Evolutionary conservation across 148 eudicot genomes (phyloP), one percentile per base, ranked within the genome.

Genomic region (Limonium bicolor): DNA sequence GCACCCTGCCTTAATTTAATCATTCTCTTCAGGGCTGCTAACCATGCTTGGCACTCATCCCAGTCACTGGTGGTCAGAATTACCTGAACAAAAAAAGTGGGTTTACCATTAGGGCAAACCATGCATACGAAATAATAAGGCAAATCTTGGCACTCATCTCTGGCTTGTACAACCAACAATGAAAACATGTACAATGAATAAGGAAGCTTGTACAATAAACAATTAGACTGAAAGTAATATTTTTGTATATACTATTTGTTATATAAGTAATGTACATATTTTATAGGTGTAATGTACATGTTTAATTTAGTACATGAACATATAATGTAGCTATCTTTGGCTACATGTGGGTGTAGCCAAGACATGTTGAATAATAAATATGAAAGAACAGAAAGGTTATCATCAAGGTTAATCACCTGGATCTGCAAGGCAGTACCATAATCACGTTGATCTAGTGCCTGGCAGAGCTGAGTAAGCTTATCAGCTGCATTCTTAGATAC

Each of bases 31-130:
- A 77, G 62, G 20, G 79, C 66, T 26, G 73, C 71, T 45, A 81
- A 56, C 92, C 92, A 81, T 59, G 61, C 65, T 55, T 68, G 68
- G 78, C 92, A 81, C 51, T 81, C 92, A 27, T 81, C 92, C 92
- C 92, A 81, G 43, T 81, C 85, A 49, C 81, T 81, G 5, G 78
- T 71, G 3, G 82, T 71, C 29, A 79, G 87, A 10, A 37, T 64
- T 10, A 75, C 82, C 88, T 80, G 55, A 7, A 60, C 20, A 22
- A 33, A 43, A 17, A 26, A 25, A 24, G n/a, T n/a, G n/a, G n/a
- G n/a, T n/a, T n/a, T n/a, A n/a, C 8, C 32, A 29, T 29, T 6
- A 29, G 32, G 6, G 32, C 6, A 29, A 29, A 6, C 11, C 32
- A 7, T 6, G 8, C 32, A 6, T 6, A 29, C 8, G 6, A 29